phyloP scores from a whole-genome alignment of 257 asterid genomes.

The Nemophila menziesii region DNA sequence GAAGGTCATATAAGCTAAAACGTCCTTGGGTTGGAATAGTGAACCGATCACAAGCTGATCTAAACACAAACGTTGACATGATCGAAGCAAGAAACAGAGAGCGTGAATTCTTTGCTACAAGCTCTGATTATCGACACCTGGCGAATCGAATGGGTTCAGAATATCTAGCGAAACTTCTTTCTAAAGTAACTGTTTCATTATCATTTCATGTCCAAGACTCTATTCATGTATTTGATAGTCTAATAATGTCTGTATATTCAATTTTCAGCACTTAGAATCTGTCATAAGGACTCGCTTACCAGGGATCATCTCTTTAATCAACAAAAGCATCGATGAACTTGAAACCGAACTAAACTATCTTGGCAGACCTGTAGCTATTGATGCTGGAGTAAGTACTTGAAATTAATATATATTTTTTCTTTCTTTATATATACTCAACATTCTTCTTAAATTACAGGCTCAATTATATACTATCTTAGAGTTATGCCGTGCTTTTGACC shows the following conservation, averaged over 20 bases:
- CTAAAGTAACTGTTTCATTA: slow-evolving; percentile 15
- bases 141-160: slow-evolving; percentile 35
- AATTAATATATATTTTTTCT: neutral
- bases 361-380: slow-evolving; percentile 31
- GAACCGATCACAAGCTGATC: slow-evolving; percentile 37
- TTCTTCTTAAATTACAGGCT: slow-evolving; percentile 18
- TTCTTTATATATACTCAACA: neutral
- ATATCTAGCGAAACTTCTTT: slow-evolving; percentile 33
- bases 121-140: slow-evolving; percentile 27
- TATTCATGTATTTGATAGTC: neutral
- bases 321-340: slow-evolving; percentile 29
- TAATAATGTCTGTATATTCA: neutral
- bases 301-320: slow-evolving; percentile 21
- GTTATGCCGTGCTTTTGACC: slow-evolving; percentile 37
- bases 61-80: slow-evolving; percentile 28
- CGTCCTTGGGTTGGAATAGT: slow-evolving; percentile 43
- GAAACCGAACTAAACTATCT: slow-evolving; percentile 25
- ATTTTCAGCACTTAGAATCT: slow-evolving; percentile 28
- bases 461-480: slow-evolving; percentile 30
- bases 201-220: neutral
- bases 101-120: slow-evolving; percentile 29
- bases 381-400: slow-evolving; percentile 24
- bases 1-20: slow-evolving; percentile 30
- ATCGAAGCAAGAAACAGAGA: slow-evolving; percentile 24
- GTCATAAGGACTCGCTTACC: slow-evolving; percentile 34